Conservation (phyloP, 306 rosid genomes). For the Quercus engelmannii region DNA sequence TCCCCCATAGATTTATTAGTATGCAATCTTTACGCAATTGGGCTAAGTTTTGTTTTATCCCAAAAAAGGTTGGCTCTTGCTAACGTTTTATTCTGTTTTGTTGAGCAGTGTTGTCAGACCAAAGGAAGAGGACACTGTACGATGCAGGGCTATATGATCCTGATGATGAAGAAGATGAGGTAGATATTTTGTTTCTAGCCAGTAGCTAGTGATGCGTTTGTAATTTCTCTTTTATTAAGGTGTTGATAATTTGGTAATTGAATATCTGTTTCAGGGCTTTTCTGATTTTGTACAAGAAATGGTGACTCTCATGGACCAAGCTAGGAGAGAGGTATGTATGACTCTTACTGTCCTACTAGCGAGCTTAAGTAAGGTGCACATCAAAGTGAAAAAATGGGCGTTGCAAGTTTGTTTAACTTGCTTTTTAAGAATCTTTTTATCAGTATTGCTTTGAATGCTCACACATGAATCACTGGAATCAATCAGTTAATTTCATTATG, state of each 20-base stretch:
- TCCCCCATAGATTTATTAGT: neutral
- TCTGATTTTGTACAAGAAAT: conserved; percentile 69
- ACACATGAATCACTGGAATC: too few relatives aligned
- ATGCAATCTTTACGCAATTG: too few relatives aligned
- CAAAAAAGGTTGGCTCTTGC: neutral
- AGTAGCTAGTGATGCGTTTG: neutral
- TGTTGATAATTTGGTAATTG: neutral
- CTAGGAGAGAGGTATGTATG: conserved; percentile 64
- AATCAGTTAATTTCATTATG: too few relatives aligned
- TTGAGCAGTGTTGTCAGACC: conserved; percentile 64
- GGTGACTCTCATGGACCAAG: conserved; percentile 64
- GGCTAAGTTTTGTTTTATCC: neutral
- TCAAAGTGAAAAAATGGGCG: too few relatives aligned
- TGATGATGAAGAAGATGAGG: conserved; percentile 67
- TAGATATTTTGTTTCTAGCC: neutral
- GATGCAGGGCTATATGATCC: conserved; percentile 72
- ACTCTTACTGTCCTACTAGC: neutral
- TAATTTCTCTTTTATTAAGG: neutral
- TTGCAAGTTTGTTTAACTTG: too few relatives aligned
- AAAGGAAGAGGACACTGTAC: conserved; percentile 52
- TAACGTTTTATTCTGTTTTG: neutral
- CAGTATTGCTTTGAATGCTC: too few relatives aligned
- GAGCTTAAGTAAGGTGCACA: too few relatives aligned
- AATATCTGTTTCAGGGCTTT: conserved; percentile 43
- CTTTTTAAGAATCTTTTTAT: too few relatives aligned